phyloP scores from a whole-genome alignment of 2,329 filamentous ascomycete species.

The Saccharata proteae region DNA sequence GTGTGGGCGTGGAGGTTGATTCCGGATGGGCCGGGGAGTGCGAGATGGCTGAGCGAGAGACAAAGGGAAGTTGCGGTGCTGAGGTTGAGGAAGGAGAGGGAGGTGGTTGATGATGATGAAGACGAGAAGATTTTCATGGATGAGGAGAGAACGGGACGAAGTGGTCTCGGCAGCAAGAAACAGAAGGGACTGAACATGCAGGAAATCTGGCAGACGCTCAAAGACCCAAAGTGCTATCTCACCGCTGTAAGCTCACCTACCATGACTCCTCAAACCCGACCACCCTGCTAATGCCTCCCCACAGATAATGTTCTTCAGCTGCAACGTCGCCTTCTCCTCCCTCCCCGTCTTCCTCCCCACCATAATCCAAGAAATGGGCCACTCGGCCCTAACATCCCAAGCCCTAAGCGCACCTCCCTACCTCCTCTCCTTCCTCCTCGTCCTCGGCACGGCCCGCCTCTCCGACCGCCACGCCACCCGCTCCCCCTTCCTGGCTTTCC shows the following conservation, averaged over 20 bases:
- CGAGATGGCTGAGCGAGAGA: conserved; percentile 30
- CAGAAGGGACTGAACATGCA: conserved; percentile 35
- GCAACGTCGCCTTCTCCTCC: conserved; percentile 79
- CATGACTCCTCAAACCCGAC: conserved; percentile 8
- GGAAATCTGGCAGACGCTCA: conserved; percentile 47
- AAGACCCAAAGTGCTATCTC: conserved; percentile 60
- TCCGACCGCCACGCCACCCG: conserved; percentile 57
- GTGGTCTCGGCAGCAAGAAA: conserved; percentile 1
- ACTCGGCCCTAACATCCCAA: conserved; percentile 55
- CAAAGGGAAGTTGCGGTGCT: conserved; percentile 54
- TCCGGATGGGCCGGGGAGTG: conserved; percentile 55
- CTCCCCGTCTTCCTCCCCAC: conserved; percentile 81
- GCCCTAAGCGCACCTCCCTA: conserved; percentile 73
- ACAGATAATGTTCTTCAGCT: conserved; percentile 66
- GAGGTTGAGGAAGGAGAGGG: conserved; percentile 47
- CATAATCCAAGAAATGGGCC: conserved; percentile 66
- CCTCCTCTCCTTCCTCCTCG: conserved; percentile 58
- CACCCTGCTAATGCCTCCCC: conserved; percentile 1
- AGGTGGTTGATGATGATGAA: conserved; percentile 21
- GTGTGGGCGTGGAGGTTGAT: conserved; percentile 63
- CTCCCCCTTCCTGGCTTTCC: conserved; percentile 53
- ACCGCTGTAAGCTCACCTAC: conserved; percentile 41
- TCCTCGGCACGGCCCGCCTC: conserved; percentile 58
- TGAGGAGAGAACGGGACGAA: conserved; percentile 9
- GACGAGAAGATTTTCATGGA: conserved; percentile 10